Evolutionary conservation across 495 filamentous ascomycete genomes (phyloP), one percentile per base, ranked within the genome.

Genomic region (Aspergillus saccharolyticus): DNA sequence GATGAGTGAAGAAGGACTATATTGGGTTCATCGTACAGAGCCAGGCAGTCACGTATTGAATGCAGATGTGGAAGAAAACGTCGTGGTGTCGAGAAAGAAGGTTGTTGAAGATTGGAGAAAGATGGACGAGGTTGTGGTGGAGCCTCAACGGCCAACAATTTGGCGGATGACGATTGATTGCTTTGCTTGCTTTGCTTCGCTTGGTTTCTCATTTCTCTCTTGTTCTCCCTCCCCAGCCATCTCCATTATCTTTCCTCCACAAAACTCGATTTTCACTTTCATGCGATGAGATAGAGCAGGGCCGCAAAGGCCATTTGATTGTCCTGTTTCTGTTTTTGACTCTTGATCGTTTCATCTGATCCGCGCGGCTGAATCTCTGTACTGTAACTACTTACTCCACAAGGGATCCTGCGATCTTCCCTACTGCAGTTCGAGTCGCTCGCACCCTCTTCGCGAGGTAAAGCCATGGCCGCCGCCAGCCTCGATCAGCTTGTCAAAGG

Each of bases 401-500:
- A 39, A 39, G 33, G 33, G 33, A 39, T 50, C 44, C 33, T 50
- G 25, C 43, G 9, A 33, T 53, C 25, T 43, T 33, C 14, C 49
- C 39, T 47, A 28, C 58, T 67, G 56, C 59, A 78, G 75, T 55
- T 42, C 50, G 47, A n/a, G n/a, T 50, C 52, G 20, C 22, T 19
- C 22, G 43, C 15, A 33, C 49, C 24, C 50, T 30, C 28, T 58
- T 43, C 28, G n/a, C 33, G 42, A 46, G 21, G 39, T 46, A 16
- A 24, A 56, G 62, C 56, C 52, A 87, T 85, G 81, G 70, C 79
- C 43, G 68, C 78, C 42, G 82, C 85, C 57, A 79, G 80, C 51
- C 81, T 96, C 49, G 92, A 97, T 73, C 89, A 91, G 59, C 77
- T 95, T 62, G 89, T 96, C 72, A 96, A 95, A 74, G 89, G 89